Percentiles rank a stretch among this genome's conserved stretches.
Conservation (phyloP, 768 basidiomycete genomes). For the Phlebiopsis gigantea region DNA sequence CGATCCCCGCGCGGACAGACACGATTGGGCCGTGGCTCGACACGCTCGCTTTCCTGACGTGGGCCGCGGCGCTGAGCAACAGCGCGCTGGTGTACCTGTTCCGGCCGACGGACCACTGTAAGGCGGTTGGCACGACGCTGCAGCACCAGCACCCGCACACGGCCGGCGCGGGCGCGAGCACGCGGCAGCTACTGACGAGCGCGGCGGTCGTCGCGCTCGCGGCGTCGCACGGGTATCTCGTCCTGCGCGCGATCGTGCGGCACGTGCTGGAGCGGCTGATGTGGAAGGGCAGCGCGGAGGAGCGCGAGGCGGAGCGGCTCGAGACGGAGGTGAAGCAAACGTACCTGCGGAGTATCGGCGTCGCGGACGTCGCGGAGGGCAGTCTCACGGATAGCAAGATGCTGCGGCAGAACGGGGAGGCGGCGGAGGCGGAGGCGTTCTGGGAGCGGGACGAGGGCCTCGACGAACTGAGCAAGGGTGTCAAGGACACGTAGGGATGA, state of each 20-base stretch:
- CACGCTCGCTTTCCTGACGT: conserved; percentile 79
- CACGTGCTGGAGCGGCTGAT: conserved; percentile 69
- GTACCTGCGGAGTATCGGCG: conserved; percentile 30
- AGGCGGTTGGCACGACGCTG: conserved; percentile 23
- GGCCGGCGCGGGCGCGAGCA: conserved; percentile 7
- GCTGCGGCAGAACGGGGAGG: conserved; percentile 13
- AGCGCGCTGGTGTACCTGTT: conserved; percentile 90
- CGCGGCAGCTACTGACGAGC: conserved; percentile 23
- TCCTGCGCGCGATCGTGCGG: conserved; percentile 56
- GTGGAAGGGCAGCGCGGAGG: conserved; percentile 73
- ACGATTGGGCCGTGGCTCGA: conserved; percentile 95
- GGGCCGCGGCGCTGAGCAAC: conserved; percentile 86
- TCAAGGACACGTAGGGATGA: conserved; percentile 16
- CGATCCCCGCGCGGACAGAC: conserved; percentile 83
- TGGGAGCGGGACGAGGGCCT: conserved; percentile 16
- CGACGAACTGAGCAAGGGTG: conserved; percentile 12
- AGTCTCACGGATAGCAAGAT: conserved; percentile 14
- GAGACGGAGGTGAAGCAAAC: conserved; percentile 49
- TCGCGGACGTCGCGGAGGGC: conserved; percentile 19
- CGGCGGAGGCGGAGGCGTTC: conserved; percentile 10
- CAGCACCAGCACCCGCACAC: conserved; percentile 19
- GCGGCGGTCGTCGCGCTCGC: conserved; percentile 57
- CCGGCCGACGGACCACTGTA: conserved; percentile 39
- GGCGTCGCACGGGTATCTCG: conserved; percentile 82
- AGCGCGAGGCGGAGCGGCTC: conserved; percentile 46